Percentiles rank a stretch among this genome's conserved stretches.
phyloP scores from a whole-genome alignment of 768 basidiomycete species.

The Lentinula sp. region DNA sequence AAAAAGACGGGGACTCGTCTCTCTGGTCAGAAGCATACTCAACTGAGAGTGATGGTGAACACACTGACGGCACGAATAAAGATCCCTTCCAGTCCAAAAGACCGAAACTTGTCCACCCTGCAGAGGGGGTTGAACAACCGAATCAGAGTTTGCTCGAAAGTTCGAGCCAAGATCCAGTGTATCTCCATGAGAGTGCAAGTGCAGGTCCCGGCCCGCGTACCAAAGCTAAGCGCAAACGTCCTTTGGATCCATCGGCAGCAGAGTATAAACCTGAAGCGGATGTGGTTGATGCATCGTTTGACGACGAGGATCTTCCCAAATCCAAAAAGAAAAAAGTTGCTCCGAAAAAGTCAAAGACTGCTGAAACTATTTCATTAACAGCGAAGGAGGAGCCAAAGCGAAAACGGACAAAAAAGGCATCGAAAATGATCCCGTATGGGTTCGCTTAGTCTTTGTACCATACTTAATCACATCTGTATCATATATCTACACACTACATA shows the following conservation, averaged over 20 bases:
- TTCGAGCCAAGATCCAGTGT: neutral
- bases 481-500: neutral
- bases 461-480: neutral
- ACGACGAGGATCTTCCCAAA: neutral
- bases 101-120: neutral
- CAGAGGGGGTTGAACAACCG: neutral
- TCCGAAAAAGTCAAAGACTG: conserved; percentile 29
- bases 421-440: conserved; percentile 10
- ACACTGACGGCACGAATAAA: neutral
- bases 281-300: conserved; percentile 4
- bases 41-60: conserved; percentile 1
- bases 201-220: neutral
- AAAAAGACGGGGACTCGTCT: neutral
- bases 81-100: neutral
- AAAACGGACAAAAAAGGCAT: conserved; percentile 23
- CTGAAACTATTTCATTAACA: conserved; percentile 15
- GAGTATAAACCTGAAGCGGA: conserved; percentile 6
- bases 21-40: neutral
- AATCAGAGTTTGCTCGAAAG: neutral
- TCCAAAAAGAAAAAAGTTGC: conserved; percentile 17
- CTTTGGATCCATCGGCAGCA: neutral
- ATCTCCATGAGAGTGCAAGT: conserved; percentile 2
- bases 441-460: neutral
- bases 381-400: conserved; percentile 21
- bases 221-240: conserved; percentile 4